These are phyloP conservation scores for Microbotryum scabiosae DNA, from an alignment of 1,284 basidiomycete genomes.

Conservation along the genomic window DNA sequence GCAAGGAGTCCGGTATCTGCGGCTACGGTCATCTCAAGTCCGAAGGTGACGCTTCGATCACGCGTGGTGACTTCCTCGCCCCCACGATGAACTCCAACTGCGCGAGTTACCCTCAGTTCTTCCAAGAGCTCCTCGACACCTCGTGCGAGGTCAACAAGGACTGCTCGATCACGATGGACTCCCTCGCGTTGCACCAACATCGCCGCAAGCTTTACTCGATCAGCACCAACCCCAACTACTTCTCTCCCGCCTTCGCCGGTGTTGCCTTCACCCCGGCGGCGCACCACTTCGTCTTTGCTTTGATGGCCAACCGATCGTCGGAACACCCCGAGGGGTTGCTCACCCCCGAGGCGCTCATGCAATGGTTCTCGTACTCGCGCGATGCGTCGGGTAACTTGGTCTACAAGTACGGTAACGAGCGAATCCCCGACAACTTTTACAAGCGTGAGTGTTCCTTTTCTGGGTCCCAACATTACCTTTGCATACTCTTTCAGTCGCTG, in stretches of 20 bases:
- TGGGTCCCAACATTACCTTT: too few species aligned
- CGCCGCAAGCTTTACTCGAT: slow-evolving; percentile 2
- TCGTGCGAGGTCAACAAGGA: not conserved
- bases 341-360: slow-evolving; percentile 2
- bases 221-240: slow-evolving; percentile 2
- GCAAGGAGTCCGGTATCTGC: not conserved
- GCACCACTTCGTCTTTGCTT: slow-evolving; percentile 5
- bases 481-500: too few species aligned
- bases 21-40: slow-evolving; percentile 1
- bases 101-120: slow-evolving; percentile 1
- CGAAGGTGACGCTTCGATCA: slow-evolving; percentile 5
- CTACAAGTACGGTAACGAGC: slow-evolving; percentile 2
- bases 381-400: not conserved
- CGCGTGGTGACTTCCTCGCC: slow-evolving; percentile 2
- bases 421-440: slow-evolving; percentile 1
- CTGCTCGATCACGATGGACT: slow-evolving; percentile 1
- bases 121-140: not conserved
- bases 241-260: not conserved
- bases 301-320: not conserved
- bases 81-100: slow-evolving; percentile 1
- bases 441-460: not conserved
- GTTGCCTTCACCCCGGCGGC: slow-evolving; percentile 3
- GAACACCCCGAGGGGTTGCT: slow-evolving; percentile 6
- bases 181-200: not conserved
- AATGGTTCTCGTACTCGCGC: not conserved